Evolutionary conservation across 2,329 filamentous ascomycete species (phyloP).

Genomic region (Botryotinia globosa): DNA sequence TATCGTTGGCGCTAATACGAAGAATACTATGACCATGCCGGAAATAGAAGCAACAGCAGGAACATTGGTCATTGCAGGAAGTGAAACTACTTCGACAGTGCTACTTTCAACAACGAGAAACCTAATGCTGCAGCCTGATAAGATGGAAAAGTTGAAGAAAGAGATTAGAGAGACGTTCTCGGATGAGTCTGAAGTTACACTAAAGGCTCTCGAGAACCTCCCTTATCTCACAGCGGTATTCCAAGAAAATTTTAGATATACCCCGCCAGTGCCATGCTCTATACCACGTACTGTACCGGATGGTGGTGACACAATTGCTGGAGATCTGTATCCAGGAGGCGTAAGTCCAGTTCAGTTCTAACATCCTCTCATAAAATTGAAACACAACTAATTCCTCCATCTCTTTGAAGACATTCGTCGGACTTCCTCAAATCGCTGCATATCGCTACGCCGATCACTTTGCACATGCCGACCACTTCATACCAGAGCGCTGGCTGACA

Average conservation of each 20-base stretch:
- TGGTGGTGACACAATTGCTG: slow-evolving; percentile 1
- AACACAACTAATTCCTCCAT: background rate
- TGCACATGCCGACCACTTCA: slow-evolving; percentile 16
- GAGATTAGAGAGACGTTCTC: slow-evolving; percentile 44
- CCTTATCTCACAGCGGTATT: slow-evolving; percentile 3
- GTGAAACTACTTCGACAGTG: slow-evolving; percentile 24
- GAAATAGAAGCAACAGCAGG: slow-evolving; percentile 20
- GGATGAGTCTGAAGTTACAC: slow-evolving; percentile 41
- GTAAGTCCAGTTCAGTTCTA: background rate
- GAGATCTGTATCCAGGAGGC: slow-evolving; percentile 15
- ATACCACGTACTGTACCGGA: background rate
- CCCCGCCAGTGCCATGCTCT: slow-evolving; percentile 12
- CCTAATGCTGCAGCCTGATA: slow-evolving; percentile 37
- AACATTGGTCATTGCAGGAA: slow-evolving; percentile 22
- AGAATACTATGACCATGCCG: slow-evolving; percentile 22
- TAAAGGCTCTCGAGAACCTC: slow-evolving; percentile 22
- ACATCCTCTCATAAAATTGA: background rate
- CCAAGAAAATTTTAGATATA: slow-evolving; percentile 14
- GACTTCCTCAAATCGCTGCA: background rate
- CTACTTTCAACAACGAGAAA: slow-evolving; percentile 24
- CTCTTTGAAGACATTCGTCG: slow-evolving; percentile 19
- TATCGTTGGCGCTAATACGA: slow-evolving; percentile 26
- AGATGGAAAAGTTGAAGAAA: slow-evolving; percentile 36
- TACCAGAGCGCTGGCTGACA: slow-evolving; percentile 37
- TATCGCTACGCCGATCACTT: slow-evolving; percentile 18